Base-by-base conservation (phyloP, 2,329 filamentous ascomycete genomes). In the Penicillium sp. region DNA sequence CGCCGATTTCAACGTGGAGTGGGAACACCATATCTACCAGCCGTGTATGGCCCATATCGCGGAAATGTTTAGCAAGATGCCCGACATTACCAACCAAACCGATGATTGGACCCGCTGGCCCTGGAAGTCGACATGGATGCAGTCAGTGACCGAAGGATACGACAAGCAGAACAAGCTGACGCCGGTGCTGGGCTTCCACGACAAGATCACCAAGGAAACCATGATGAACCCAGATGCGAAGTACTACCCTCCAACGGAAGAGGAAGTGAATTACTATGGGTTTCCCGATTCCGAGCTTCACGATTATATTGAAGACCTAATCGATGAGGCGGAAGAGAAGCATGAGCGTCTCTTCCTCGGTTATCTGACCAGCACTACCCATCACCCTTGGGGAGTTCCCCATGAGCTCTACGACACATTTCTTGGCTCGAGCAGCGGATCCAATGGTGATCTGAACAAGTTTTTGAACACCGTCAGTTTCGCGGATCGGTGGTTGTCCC, bases 1-100 rank as follows among this genome's bases (percentile, higher is more conserved):
- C 3, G 64, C 56, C 2, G 66, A 70, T 26, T 67, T 67, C 37
- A 68, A 69, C 17, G 51, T 57, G 12, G 67, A 70, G 32, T 60
- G 59, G 30, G 43, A 52, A 3, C 57, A 68, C 18, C 60, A 67
- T 35, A 52, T 69, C 22, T 69, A 69, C 39, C 64, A 69, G 25
- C 67, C 67, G 1, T 70, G 67, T 33, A 37, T 71, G 18, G 63
- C 68, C 0, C 68, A 58, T 7, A 45, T 58, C 17, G 39, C 56
- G 5, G 45, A 50, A 1, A 50, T 48, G 12, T 35, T 58, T 13
- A 53, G 46, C 26, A n/a, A 35, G 5, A 25, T 29, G 36, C 35
- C 8, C 41, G 41, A 14, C 4, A 51, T 47, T 31, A 38, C 36
- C 32, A 47, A 37, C 7, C 35, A 45, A 13, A 48, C 46, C 14